Conservation (phyloP, 805 yeast genomes). For the Hanseniaspora osmophila region DNA sequence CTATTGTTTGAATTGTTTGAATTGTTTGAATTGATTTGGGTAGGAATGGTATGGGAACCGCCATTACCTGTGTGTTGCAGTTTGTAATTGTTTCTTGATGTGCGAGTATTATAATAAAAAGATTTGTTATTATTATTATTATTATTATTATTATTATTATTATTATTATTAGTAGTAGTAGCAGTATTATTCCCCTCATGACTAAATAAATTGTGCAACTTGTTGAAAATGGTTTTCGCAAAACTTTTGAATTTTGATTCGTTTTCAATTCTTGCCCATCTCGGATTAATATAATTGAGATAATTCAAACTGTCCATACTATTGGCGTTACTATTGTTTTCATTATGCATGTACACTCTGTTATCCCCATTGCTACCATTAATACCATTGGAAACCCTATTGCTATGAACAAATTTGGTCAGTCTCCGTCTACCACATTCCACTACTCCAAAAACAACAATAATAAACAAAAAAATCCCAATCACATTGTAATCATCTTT, state of each 20-base stretch:
- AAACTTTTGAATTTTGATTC: slow-evolving; percentile 9
- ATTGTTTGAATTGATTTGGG: slow-evolving; percentile 4
- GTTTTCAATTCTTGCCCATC: slow-evolving; percentile 18
- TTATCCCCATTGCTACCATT: slow-evolving; percentile 28
- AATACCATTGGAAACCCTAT: too few relatives aligned
- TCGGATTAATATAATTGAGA: slow-evolving; percentile 7
- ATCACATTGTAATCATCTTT: slow-evolving; percentile 50
- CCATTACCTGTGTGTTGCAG: not conserved
- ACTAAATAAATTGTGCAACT: not conserved
- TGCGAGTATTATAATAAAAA: too few relatives aligned
- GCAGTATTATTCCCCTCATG: not conserved
- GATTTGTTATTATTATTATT: slow-evolving; percentile 1
- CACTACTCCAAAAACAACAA: slow-evolving; percentile 25
- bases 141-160: not conserved
- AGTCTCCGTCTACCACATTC: slow-evolving; percentile 27
- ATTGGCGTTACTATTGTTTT: slow-evolving; percentile 15
- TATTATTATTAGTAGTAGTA: slow-evolving; percentile 1
- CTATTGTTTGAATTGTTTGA: slow-evolving; percentile 6
- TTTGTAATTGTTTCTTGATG: slow-evolving; percentile 4
- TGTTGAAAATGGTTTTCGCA: not conserved
- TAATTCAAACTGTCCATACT: not conserved
- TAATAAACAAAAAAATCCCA: slow-evolving; percentile 47
- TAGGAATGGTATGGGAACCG: slow-evolving; percentile 4
- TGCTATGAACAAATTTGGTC: slow-evolving; percentile 10
- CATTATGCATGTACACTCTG: slow-evolving; percentile 32